Conservation (phyloP, 2,329 filamentous ascomycete genomes). For the Plectosphaerella plurivora region DNA sequence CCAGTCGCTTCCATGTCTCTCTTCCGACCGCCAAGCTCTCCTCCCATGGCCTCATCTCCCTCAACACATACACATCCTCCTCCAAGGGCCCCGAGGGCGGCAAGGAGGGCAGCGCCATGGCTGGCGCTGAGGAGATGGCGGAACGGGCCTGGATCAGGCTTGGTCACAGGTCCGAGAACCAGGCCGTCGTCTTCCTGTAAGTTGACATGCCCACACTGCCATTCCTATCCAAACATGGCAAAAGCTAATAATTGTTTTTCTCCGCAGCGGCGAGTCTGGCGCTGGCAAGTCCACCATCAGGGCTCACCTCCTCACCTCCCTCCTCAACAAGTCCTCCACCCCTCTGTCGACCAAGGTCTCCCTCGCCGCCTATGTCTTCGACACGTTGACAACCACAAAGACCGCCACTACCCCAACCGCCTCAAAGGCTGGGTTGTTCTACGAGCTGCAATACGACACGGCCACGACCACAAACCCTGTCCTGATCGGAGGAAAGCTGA, state of each 20-base stretch:
- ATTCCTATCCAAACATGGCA: background rate
- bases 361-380: constrained; percentile 90
- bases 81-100: constrained; percentile 84
- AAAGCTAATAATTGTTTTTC: constrained; percentile 7
- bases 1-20: constrained; percentile 86
- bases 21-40: constrained; percentile 84
- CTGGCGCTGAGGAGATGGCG: constrained; percentile 87
- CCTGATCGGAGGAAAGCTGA: constrained; percentile 87
- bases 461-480: constrained; percentile 78
- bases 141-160: constrained; percentile 80
- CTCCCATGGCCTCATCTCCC: constrained; percentile 82
- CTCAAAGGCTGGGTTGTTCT: constrained; percentile 92
- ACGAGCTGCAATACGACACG: constrained; percentile 95
- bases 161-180: constrained; percentile 86
- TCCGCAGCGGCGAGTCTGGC: constrained; percentile 81
- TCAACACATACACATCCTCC: constrained; percentile 93
- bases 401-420: constrained; percentile 92
- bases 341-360: constrained; percentile 91
- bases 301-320: constrained; percentile 78
- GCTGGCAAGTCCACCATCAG: constrained; percentile 94
- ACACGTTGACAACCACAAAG: constrained; percentile 94
- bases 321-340: constrained; percentile 86
- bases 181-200: constrained; percentile 89
- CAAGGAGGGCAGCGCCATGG: constrained; percentile 88
- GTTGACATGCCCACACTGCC: constrained; percentile 29